These are phyloP conservation scores for Arxiozyma telluris DNA, from an alignment of 1,139 yeast genomes.

Conservation along the genomic window DNA sequence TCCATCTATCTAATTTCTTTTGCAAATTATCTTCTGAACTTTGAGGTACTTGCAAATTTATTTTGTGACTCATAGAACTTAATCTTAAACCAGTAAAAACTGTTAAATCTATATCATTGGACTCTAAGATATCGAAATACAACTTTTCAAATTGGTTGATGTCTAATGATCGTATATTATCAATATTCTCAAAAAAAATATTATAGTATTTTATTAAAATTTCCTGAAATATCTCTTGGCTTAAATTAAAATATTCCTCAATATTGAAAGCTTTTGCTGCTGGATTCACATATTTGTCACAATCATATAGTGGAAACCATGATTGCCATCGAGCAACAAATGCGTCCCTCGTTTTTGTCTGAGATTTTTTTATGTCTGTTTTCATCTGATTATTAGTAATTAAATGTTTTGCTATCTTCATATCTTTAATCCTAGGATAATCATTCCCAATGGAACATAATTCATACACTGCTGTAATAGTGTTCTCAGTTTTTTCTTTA, in stretches of 20 bases:
- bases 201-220: conserved; percentile 14
- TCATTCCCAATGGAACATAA: conserved; percentile 43
- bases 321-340: conserved; percentile 28
- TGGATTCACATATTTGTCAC: conserved; percentile 30
- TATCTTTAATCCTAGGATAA: conserved; percentile 38
- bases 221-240: conserved; percentile 32
- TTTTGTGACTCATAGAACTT: conserved; percentile 36
- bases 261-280: conserved; percentile 41
- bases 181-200: conserved; percentile 2
- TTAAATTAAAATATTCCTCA: conserved; percentile 46
- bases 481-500: neutral
- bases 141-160: conserved; percentile 36
- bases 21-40: conserved; percentile 11
- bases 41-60: conserved; percentile 19
- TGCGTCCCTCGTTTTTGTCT: conserved; percentile 29
- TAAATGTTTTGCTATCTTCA: conserved; percentile 43
- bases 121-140: conserved; percentile 40
- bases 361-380: conserved; percentile 22
- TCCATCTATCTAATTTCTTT: conserved; percentile 46
- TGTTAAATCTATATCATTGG: conserved; percentile 33
- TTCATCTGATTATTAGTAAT: conserved; percentile 31
- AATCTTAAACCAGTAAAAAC: conserved; percentile 45
- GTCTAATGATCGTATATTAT: conserved; percentile 2
- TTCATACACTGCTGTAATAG: neutral
- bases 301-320: conserved; percentile 30